Conservation (phyloP, 352 stramenopile species). For the Pseudoperonospora humuli region DNA sequence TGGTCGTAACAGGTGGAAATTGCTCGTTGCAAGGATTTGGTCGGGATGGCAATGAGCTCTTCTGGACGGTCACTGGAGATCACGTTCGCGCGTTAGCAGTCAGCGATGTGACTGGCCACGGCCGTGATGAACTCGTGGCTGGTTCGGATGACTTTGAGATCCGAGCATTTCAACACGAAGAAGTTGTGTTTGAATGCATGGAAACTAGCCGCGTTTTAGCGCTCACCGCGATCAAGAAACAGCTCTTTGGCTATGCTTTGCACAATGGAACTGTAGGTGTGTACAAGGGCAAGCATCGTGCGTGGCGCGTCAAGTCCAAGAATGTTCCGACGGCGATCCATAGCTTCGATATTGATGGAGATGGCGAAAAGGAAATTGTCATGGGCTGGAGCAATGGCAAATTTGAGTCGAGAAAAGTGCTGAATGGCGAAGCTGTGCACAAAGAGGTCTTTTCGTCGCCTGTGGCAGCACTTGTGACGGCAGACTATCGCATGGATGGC, state of each 20-base stretch:
- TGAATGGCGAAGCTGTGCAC: conserved; percentile 82
- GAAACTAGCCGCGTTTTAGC: conserved; percentile 77
- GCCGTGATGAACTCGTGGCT: conserved; percentile 73
- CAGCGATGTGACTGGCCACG: conserved; percentile 62
- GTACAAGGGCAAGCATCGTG: conserved; percentile 79
- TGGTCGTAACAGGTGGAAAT: conserved; percentile 89
- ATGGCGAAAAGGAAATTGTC: conserved; percentile 84
- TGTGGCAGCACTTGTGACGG: no score
- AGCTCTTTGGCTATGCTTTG: conserved; percentile 82
- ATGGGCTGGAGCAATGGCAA: conserved; percentile 89
- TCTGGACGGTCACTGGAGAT: conserved; percentile 90
- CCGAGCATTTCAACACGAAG: conserved; percentile 83
- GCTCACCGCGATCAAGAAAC: conserved; percentile 63
- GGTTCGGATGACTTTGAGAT: conserved; percentile 90
- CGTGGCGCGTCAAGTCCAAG: conserved; percentile 91
- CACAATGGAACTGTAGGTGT: conserved; percentile 91
- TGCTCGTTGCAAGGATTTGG: conserved; percentile 89
- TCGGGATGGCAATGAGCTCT: conserved; percentile 69
- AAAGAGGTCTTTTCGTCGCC: conserved; percentile 64
- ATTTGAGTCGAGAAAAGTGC: conserved; percentile 66
- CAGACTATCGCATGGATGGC: conserved; percentile 87
- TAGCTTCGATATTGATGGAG: conserved; percentile 87
- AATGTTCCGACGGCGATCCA: conserved; percentile 73
- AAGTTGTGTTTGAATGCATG: conserved; percentile 83
- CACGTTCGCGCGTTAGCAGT: conserved; percentile 68